A percentile compares a stretch with the other conserved stretches of the same genome.
phyloP scores from a whole-genome alignment of 345 rosid genomes.

The Chamaenerion angustifolium region DNA sequence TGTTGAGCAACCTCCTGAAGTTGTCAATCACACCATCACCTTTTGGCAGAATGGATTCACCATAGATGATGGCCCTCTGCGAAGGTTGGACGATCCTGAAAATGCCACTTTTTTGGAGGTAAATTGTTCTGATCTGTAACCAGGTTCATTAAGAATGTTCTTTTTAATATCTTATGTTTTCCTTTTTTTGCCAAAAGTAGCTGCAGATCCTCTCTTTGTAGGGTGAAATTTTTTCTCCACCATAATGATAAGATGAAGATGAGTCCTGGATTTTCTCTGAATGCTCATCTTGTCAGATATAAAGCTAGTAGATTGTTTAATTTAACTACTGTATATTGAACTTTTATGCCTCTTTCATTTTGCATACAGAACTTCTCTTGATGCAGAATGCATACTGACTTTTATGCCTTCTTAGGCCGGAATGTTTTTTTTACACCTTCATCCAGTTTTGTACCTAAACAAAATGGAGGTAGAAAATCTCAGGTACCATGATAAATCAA shows the following conservation, averaged over 20 bases:
- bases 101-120: constrained; percentile 82
- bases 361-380: background rate
- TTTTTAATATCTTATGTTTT: too few relatives aligned
- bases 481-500: too few relatives aligned
- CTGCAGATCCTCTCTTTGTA: too few relatives aligned
- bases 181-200: too few relatives aligned
- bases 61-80: constrained; percentile 69
- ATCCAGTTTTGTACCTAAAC: too few relatives aligned
- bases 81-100: constrained; percentile 64
- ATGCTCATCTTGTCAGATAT: too few relatives aligned
- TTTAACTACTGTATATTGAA: background rate
- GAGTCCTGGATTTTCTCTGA: background rate
- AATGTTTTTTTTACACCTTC: too few relatives aligned
- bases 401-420: too few relatives aligned
- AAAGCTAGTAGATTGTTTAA: background rate
- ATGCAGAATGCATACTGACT: background rate
- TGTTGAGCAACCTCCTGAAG: constrained; percentile 46
- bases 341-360: background rate
- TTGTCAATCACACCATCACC: constrained; percentile 46
- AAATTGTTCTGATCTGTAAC: constrained; percentile 1
- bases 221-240: too few relatives aligned
- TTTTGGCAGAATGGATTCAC: constrained; percentile 96
- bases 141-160: too few relatives aligned
- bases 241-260: too few relatives aligned
- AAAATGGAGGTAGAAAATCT: too few relatives aligned